phyloP scores from a whole-genome alignment of 257 asterid genomes.

The Solanum rostratum region DNA sequence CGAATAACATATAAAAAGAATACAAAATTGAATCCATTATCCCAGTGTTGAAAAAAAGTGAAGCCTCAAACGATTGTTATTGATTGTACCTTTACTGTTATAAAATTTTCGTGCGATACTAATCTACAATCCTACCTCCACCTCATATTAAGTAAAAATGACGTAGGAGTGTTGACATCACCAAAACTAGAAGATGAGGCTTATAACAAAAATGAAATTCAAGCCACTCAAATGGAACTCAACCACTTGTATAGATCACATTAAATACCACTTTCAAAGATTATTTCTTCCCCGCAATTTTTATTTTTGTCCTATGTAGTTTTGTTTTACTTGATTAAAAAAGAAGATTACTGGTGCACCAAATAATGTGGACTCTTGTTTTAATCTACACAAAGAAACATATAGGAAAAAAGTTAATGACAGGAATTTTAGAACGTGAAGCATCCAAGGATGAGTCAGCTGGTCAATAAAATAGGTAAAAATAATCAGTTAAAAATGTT shows the following conservation, averaged over 20 bases:
- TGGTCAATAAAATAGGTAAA: neutral
- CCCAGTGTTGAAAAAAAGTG: too few relatives aligned
- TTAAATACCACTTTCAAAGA: neutral
- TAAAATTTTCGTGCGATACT: too few relatives aligned
- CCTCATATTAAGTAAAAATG: neutral
- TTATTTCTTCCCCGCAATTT: neutral
- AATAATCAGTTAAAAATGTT: neutral
- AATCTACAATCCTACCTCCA: neutral
- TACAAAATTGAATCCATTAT: too few relatives aligned
- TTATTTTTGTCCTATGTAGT: neutral
- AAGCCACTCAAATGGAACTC: neutral
- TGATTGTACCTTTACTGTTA: too few relatives aligned
- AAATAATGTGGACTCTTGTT: neutral
- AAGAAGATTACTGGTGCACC: neutral
- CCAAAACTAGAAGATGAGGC: neutral
- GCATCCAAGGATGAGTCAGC: neutral
- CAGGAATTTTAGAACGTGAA: neutral
- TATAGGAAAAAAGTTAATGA: neutral
- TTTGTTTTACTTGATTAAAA: neutral
- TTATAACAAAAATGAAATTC: neutral
- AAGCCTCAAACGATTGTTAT: too few relatives aligned
- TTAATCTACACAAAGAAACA: neutral
- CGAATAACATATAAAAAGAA: too few relatives aligned
- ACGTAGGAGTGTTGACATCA: neutral
- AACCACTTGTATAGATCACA: neutral